Evolutionary conservation across 495 filamentous ascomycete genomes (phyloP).

Genomic region (Bryoglossum gracile): DNA sequence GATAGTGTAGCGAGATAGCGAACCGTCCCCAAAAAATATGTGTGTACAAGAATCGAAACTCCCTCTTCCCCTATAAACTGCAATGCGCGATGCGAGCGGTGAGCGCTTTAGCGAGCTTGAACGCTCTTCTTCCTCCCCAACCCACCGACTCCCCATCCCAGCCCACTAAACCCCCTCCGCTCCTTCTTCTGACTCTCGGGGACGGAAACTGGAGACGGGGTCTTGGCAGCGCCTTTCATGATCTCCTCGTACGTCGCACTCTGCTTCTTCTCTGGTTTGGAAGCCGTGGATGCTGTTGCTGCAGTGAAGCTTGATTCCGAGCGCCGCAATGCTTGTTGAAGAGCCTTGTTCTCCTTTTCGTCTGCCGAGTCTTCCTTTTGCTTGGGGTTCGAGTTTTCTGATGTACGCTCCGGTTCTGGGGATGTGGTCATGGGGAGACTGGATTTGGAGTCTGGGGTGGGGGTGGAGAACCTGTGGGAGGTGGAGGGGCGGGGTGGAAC

Average conservation of each 20-base stretch:
- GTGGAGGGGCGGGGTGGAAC: background rate
- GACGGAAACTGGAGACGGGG: background rate
- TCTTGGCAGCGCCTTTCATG: background rate
- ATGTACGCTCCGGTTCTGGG: background rate
- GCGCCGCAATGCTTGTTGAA: background rate
- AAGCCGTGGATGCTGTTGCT: background rate
- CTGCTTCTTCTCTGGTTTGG: background rate
- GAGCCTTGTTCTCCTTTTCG: background rate
- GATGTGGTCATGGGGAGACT: background rate
- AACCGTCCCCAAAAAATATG: background rate
- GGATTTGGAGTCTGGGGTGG: background rate
- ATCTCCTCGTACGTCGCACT: conserved; percentile 15
- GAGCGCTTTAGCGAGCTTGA: background rate
- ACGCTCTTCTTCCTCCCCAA: conserved; percentile 17
- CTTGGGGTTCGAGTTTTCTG: background rate
- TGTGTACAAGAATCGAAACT: background rate
- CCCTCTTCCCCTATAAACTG: background rate
- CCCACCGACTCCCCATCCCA: conserved; percentile 1
- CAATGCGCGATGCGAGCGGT: background rate
- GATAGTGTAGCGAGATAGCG: background rate
- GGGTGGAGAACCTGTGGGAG: background rate
- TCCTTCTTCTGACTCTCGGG: background rate
- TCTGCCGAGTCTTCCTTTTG: background rate
- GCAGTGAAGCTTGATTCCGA: background rate
- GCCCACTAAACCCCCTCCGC: background rate